Evolutionary conservation across 2,329 filamentous ascomycete species (phyloP), one percentile per base, ranked within the genome.

Genomic region (Ophiobolus disseminans): DNA sequence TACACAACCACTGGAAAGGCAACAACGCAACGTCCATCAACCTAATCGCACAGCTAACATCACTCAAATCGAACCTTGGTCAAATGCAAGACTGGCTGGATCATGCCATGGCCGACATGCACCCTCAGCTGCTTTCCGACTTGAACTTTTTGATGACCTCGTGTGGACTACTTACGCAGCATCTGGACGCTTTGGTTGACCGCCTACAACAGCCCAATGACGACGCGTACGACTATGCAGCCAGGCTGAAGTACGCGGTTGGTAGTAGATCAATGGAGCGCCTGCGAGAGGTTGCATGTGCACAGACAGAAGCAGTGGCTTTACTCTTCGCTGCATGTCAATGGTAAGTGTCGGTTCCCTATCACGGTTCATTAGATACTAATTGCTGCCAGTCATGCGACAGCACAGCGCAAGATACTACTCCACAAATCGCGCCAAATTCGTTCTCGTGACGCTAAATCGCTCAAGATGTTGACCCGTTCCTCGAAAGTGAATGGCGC

Each of bases 61-160:
- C 68, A 1, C 46, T 72, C 32, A 71, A 69, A 43, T 67, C 68
- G 11, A 68, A 63, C 36, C 60, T 71, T 36, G 62, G 57, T 11
- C 68, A 66, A 45, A 69, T 71, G 53, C 63, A 66, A 35, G 67
- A 71, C 47, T 70, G 66, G 67, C 63, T 72, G 46, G 65, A 65
- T 19, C 66, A 63, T 58, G 64, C 62, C 2, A 60, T 71, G 40
- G 55, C 60, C 34, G 67, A 71, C 44, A 55, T 72, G 57, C 69
- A 72, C 38, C 60, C 65, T 11, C 69, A 72, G 44, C 59, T 72
- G 20, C 66, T 72, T 20, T 61, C 60, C 8, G 69, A 72, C 40
- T 49, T 72, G 51, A 62, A 65, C 21, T 41, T 72, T n/a, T 47
- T 72, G 20, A 66, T 67, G 57, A 56, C 55, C 19, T 71, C 68